Conservation (phyloP, 164 flowering plant genomes). For the Aristolochia californica region DNA sequence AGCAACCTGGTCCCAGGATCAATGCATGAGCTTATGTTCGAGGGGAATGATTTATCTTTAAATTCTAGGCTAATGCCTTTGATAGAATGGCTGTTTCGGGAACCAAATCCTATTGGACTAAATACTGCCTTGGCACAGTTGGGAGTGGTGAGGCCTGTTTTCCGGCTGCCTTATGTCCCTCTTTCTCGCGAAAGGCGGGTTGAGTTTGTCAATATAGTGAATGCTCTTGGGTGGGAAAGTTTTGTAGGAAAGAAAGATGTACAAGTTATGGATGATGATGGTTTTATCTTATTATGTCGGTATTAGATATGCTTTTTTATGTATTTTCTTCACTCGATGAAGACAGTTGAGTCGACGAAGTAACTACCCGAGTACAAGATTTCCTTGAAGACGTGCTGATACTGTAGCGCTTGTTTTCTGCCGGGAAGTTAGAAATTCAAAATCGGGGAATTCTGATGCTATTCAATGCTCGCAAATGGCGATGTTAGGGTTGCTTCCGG, state of each 20-base stretch:
- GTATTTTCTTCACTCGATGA: too few relatives aligned
- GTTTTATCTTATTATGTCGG: slow-evolving; percentile 56
- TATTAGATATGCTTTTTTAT: too few relatives aligned
- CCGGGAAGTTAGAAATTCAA: too few relatives aligned
- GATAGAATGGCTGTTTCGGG: slow-evolving; percentile 19
- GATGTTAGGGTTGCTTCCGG: too few relatives aligned
- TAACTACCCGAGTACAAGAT: too few relatives aligned
- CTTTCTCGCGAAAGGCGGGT: slow-evolving; percentile 51
- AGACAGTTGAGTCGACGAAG: too few relatives aligned
- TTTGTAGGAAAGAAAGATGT: slow-evolving; percentile 78
- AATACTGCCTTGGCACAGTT: slow-evolving; percentile 86
- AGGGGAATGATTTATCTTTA: slow-evolving; percentile 42
- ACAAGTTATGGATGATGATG: slow-evolving; percentile 67
- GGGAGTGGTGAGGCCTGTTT: slow-evolving; percentile 77
- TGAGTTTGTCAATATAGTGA: slow-evolving; percentile 68
- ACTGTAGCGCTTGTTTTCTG: too few relatives aligned
- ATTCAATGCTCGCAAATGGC: too few relatives aligned
- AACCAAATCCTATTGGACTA: slow-evolving; percentile 83
- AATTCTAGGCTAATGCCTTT: slow-evolving; percentile 58
- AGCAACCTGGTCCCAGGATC: slow-evolving; percentile 75
- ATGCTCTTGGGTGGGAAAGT: slow-evolving; percentile 65
- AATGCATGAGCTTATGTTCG: slow-evolving; percentile 57
- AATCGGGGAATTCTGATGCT: too few relatives aligned
- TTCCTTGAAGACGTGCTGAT: too few relatives aligned
- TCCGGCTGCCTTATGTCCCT: slow-evolving; percentile 82